phyloP scores from a whole-genome alignment of 441 rosid species.

The Populus tomentosa region DNA sequence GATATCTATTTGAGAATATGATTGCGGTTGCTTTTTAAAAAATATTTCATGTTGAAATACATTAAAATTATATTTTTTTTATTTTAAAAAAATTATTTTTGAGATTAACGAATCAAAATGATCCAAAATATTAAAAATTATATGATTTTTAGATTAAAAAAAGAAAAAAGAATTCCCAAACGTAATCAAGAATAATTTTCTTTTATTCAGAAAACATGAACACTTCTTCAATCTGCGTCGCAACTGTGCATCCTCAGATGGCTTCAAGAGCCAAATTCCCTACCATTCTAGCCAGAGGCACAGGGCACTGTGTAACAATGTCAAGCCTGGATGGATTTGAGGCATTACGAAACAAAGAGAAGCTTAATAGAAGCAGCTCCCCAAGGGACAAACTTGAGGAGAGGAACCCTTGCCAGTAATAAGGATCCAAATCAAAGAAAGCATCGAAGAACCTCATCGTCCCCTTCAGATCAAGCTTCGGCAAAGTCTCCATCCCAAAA shows the following conservation, averaged over 20 bases:
- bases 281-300: constrained; percentile 49
- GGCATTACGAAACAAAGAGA: constrained; percentile 45
- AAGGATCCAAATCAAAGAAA: constrained; percentile 55
- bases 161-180: too few species aligned
- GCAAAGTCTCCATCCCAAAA: constrained; percentile 66
- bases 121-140: too few species aligned
- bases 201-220: background rate
- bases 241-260: constrained; percentile 16
- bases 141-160: too few species aligned
- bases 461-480: constrained; percentile 54
- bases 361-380: constrained; percentile 38
- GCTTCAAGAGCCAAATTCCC: constrained; percentile 52
- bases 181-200: too few species aligned
- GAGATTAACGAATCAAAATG: too few species aligned
- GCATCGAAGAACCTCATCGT: constrained; percentile 56
- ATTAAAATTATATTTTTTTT: too few species aligned
- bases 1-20: too few species aligned
- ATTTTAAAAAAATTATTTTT: too few species aligned
- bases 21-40: too few species aligned
- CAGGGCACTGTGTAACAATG: constrained; percentile 55
- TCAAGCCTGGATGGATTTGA: constrained; percentile 45
- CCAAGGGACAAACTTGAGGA: constrained; percentile 47
- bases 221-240: background rate
- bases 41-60: too few species aligned
- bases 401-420: constrained; percentile 62